Base-by-base conservation (phyloP, 2,329 filamentous ascomycete genomes). In the Mycogone perniciosa region DNA sequence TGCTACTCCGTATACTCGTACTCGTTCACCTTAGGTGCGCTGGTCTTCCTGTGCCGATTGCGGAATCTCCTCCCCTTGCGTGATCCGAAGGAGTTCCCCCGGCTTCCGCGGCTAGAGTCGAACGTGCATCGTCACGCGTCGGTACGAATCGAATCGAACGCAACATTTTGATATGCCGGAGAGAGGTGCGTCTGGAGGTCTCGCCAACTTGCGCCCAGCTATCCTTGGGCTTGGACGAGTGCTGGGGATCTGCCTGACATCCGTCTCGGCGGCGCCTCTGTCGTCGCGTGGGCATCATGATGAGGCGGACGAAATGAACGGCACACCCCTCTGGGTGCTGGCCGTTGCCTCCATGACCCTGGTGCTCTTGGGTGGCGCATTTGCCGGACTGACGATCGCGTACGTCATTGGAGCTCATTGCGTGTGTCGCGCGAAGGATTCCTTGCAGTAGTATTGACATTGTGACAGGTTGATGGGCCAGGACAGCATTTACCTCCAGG, bases 401-500 rank as follows among this genome's bases (percentile, higher is more conserved):
- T 86, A 72, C 66, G 82, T 76, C 44, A 47, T 46, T 38, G 10
- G 35, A 44, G 49, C 31, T 7, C 56, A 51, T 50, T 48, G 53
- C 39, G 53, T 44, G n/a, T 44, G 40, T 53, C 20, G n/a, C 46
- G 6, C 30, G 40, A 13, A 27, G 6, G 30, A 33, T 20, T 20
- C 20, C 20, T 20, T 20, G 20, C 20, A 20, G 20, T 20, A 26
- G 20, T 13, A 34, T 47, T 55, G 46, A 55, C n/a, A 29, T 51
- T 30, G 26, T 34, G 29, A 9, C 47, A 79, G 76, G 7, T 66
- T 82, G 52, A 82, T 83, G 80, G 80, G 80, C 48, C 81, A 90
- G 73, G 93, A 99, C 73, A 91, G 95, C 68, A 95, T 97, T 62
- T 96, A 99, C 68, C 80, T 99, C 11, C 93, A 96, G 71, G 93